Evolutionary conservation across 805 yeast genomes (phyloP).

Genomic region (Candida dajiaensis): DNA sequence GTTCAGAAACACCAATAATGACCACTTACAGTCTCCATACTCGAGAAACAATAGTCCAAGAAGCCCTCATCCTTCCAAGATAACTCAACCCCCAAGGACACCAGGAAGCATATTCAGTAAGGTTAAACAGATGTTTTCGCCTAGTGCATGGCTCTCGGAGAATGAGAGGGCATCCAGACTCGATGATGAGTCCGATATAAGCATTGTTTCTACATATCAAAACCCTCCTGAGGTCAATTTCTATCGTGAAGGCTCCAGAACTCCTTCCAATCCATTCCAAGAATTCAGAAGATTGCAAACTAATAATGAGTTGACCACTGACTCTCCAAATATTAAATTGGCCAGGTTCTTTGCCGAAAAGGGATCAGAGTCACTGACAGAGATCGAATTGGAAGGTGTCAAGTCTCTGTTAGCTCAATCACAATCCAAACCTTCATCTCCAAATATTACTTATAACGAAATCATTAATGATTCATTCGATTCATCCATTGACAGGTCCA

Average conservation of each 20-base stretch:
- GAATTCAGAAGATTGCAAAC: constrained; percentile 12
- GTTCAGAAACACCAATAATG: constrained; percentile 5
- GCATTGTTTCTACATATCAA: constrained; percentile 5
- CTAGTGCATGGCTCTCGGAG: constrained; percentile 12
- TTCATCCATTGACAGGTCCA: neutral
- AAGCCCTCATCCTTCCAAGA: constrained; percentile 1
- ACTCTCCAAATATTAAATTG: constrained; percentile 51
- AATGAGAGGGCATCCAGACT: neutral
- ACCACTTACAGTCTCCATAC: constrained; percentile 19
- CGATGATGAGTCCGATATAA: constrained; percentile 11
- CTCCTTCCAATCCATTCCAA: constrained; percentile 16
- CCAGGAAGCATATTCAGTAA: constrained; percentile 22
- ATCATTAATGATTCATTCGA: constrained; percentile 1
- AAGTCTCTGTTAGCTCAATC: constrained; percentile 47
- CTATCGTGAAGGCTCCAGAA: neutral
- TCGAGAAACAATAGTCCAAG: constrained; percentile 8
- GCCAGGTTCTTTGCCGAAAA: constrained; percentile 67
- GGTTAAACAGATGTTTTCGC: constrained; percentile 22
- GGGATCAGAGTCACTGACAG: constrained; percentile 70
- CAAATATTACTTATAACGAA: constrained; percentile 6
- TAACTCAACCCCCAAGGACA: constrained; percentile 33
- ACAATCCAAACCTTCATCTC: constrained; percentile 24
- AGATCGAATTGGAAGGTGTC: constrained; percentile 79
- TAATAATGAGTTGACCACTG: constrained; percentile 5
- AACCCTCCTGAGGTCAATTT: constrained; percentile 1